Evolutionary conservation across 352 stramenopile species (phyloP).

Genomic region (Globisporangium yorkense): DNA sequence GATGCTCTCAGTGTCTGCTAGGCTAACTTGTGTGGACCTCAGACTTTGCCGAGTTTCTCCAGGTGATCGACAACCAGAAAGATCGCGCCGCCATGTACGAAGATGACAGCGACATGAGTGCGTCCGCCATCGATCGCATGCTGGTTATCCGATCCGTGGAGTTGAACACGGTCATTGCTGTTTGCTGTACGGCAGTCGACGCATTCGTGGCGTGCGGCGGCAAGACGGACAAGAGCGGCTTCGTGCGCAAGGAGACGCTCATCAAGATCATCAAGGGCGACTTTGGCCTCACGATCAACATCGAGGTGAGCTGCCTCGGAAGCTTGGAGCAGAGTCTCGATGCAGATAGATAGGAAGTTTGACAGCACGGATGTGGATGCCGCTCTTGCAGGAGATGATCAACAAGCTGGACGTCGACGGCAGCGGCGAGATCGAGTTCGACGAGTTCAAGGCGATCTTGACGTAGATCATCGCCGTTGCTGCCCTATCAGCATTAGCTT

Average conservation of each 20-base stretch:
- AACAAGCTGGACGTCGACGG: constrained; percentile 95
- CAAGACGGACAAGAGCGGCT: constrained; percentile 89
- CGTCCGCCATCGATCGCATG: constrained; percentile 3
- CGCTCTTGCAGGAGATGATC: constrained; percentile 80
- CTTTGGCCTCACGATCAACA: constrained; percentile 96
- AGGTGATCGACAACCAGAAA: constrained; percentile 98
- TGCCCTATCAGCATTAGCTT: neutral
- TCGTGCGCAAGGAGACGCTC: constrained; percentile 86
- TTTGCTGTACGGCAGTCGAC: constrained; percentile 61
- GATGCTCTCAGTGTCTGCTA: neutral
- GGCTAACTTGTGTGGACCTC: neutral
- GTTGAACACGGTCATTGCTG: no score
- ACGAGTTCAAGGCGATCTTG: constrained; percentile 93
- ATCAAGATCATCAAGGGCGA: constrained; percentile 96
- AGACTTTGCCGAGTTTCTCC: constrained; percentile 98
- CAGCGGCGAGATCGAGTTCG: constrained; percentile 94
- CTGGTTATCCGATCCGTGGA: no score
- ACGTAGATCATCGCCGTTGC: constrained; percentile 22
- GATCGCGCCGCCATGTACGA: constrained; percentile 93
- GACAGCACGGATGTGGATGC: neutral
- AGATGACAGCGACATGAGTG: constrained; percentile 96
- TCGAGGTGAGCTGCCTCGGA: constrained; percentile 48
- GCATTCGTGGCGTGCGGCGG: constrained; percentile 95
- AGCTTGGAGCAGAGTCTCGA: neutral
- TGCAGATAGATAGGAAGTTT: neutral